Base-by-base conservation (phyloP, 805 yeast species). In the Starmerella sp. region DNA sequence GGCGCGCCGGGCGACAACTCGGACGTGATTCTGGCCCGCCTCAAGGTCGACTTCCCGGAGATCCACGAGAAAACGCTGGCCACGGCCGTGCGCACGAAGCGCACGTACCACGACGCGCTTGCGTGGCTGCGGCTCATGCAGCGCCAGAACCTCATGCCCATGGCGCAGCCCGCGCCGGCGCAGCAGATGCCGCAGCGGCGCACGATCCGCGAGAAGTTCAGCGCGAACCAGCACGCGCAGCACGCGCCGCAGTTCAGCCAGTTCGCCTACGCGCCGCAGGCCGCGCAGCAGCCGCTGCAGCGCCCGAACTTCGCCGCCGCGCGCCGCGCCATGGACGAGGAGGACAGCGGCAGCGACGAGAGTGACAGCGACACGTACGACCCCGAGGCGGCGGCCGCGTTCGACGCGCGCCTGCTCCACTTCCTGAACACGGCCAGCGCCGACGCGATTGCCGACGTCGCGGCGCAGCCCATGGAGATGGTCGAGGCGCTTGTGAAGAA, bases 401-500 rank as follows among this genome's bases (percentile, higher is more conserved):
- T 84, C 59, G 90, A 84, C 63, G 74, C 74, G 14, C 81, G 86
- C 56, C 79, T 88, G 30, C 70, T 90, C 48, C 78, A 81, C 46
- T 89, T 93, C 62, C 74, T 91, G 59, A 93, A 93, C 68, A 77
- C 80, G 11, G 91, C 95, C 1, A 78, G 85, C 14, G 74, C 73
- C 1, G 79, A 81, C 54, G 96, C 90, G 66, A 72, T 93, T 46
- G 78, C 84, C 10, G 97, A 91, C 70, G 80, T 90, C 35, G 80
- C 93, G 6, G 81, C 81, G 32, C 81, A 88, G 49, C 73, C 80
- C 0, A 82, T 86, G 10, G 78, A 75, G 8, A 73, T 79, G 32
- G 96, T 95, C 0, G 77, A 80, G 35, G 58, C 73, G 6, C 71
- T 93, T 15, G 75, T 86, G n/a, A 69, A 75, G 5, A 73, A 75